These are phyloP conservation scores for Elaeis guineensis DNA, from an alignment of 176 grass and related monocot genomes.

Conservation along the genomic window DNA sequence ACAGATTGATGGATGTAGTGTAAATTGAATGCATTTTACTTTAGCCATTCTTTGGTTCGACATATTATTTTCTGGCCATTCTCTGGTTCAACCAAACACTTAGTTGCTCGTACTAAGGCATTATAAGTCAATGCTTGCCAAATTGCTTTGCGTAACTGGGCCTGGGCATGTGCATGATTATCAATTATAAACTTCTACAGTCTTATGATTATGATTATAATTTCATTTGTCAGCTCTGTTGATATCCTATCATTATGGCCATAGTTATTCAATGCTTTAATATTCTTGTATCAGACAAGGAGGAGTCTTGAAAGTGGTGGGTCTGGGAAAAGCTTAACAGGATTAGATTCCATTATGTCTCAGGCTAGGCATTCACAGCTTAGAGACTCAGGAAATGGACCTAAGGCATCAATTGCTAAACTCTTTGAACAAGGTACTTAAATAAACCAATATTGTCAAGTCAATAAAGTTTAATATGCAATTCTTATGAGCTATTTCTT, in stretches of 20 bases:
- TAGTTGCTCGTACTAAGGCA: no score
- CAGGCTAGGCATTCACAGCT: conserved; percentile 64
- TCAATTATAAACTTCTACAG: no score
- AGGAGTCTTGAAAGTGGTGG: conserved; percentile 78
- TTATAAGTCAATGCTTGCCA: no score
- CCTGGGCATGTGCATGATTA: no score
- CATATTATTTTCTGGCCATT: no score
- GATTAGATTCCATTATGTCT: conserved; percentile 81
- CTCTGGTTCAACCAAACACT: no score
- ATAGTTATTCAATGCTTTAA: not conserved
- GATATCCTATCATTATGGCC: not conserved
- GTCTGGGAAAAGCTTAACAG: conserved; percentile 81
- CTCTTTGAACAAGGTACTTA: conserved; percentile 91
- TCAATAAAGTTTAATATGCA: no score
- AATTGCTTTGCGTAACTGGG: no score
- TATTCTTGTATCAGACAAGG: conserved; percentile 54
- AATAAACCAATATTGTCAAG: not conserved
- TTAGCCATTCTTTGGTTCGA: no score
- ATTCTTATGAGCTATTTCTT: not conserved
- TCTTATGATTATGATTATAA: no score
- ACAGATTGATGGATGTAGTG: no score
- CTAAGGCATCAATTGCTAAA: conserved; percentile 77
- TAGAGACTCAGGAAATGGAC: conserved; percentile 81
- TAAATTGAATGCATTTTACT: no score
- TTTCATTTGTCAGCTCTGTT: not conserved